Evolutionary conservation across 2,329 filamentous ascomycete species (phyloP), one percentile per base, ranked within the genome.

Genomic region (Xylariaceae sp.): DNA sequence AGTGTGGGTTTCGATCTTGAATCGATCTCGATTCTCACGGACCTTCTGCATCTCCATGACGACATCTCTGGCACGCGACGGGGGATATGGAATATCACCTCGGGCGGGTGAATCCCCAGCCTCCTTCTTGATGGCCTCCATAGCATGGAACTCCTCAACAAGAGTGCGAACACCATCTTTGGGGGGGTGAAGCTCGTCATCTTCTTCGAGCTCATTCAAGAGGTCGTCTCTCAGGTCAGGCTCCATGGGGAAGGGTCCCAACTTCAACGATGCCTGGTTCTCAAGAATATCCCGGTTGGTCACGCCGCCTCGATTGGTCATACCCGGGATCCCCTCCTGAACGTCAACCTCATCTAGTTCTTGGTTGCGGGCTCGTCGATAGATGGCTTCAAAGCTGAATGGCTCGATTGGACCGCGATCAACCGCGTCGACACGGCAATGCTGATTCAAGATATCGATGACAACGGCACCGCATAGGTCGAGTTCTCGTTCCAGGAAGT

Each of bases 41-140:
- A 97, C 84, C 67, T 93, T 94, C 65, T 94, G 90, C 63, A 97
- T 91, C 70, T 97, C 94, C 75, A 97, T 89, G 28, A 90, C 84
- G 7, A 99, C 91, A 63, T 99, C 94, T 55, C 92, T 82, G 3
- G 91, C 90, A 16, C 91, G 83, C 0, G 93, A 95, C 5, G 91
- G 88, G 1, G 94, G 94, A 18, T 95, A 83, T 2, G 94, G 93
- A 18, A 97, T 81, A 19, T 92, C 87, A 14, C 87, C 79, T 41
- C 92, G 83, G 44, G 77, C 86, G 2, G 92, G 92, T 0, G 80
- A 89, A 66, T 97, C 94, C 22, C 87, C 87, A 47, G 88, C 88
- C 33, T 96, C 92, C 70, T 97, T 94, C 74, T 99, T 99, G 43
- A 88, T 87, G 57, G 87, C 87, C 31, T 69, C 61, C 67, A 88